Conservation (phyloP, 371 early-diverging fungal species). For the Conidiobolus incongruus region DNA sequence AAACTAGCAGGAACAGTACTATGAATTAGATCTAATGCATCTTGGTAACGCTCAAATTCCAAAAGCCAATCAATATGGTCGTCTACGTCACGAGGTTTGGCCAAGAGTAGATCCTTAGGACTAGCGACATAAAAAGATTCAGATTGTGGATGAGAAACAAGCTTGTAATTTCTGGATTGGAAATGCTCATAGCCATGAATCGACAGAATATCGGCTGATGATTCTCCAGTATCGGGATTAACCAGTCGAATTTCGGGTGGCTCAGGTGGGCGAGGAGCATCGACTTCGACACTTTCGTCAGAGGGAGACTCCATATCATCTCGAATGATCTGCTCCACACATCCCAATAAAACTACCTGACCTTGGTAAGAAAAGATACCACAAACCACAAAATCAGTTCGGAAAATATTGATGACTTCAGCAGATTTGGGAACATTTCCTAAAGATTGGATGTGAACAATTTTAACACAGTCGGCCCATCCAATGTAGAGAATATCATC, state of each 20-base stretch:
- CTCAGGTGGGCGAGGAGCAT: conserved; percentile 15
- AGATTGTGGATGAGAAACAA: conserved; percentile 28
- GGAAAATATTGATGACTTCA: conserved; percentile 14
- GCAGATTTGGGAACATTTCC: not conserved
- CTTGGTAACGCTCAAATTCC: conserved; percentile 48
- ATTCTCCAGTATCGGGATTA: conserved; percentile 45
- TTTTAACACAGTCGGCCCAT: conserved; percentile 83
- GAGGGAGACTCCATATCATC: conserved; percentile 12
- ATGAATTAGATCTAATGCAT: conserved; percentile 39
- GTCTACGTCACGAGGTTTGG: conserved; percentile 59
- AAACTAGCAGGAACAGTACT: conserved; percentile 16
- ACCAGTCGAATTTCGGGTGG: conserved; percentile 83
- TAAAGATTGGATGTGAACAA: conserved; percentile 42
- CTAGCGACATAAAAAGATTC: conserved; percentile 67
- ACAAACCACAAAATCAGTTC: conserved; percentile 68
- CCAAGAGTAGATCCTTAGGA: conserved; percentile 78
- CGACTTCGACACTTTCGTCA: conserved; percentile 8
- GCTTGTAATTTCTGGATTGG: conserved; percentile 77
- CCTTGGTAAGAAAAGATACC: conserved; percentile 71
- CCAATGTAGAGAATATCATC: conserved; percentile 56
- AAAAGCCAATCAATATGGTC: conserved; percentile 88
- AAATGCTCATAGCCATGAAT: conserved; percentile 61
- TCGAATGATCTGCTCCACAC: conserved; percentile 15
- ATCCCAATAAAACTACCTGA: conserved; percentile 51
- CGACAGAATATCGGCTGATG: conserved; percentile 65